Evolutionary conservation across 495 filamentous ascomycete species (phyloP), one percentile per base, ranked within the genome.

Genomic region (Recurvomyces mirabilis): DNA sequence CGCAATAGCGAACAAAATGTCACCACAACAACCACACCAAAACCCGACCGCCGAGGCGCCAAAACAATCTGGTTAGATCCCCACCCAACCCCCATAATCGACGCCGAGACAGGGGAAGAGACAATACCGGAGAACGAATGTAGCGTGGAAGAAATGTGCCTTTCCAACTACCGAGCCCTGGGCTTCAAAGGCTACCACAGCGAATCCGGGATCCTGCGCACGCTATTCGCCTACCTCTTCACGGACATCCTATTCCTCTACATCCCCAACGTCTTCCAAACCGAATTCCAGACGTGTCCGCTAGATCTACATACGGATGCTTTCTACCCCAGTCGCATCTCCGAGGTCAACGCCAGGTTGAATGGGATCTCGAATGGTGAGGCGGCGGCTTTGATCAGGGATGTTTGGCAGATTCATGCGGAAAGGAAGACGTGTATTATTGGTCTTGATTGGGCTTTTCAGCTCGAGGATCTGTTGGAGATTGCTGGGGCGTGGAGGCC

Each of bases 181-280:
- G 88, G 87, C 6, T 95, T 83, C 82, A 93, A 94, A 58, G 91
- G 91, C 12, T 94, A 88, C 57, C 91, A 98, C 63, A 76, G 77
- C 21, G 91, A 98, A 65, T 85, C 84, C 20, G 84, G 87, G 5
- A 85, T 98, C 57, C 64, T 95, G 19, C 75, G 87, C 30, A 98
- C 91, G 0, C 66, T 98, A 25, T 94, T 94, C 61, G 84, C 77
- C 19, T 87, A 87, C 53, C 74, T 98, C 17, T 94, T 98, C 66
- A 88, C 79, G 68, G 89, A 96, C 63, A 74, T 95, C 24, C 70
- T 98, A 5, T 96, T 95, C 65, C 72, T 87, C 25, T 94, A 93
- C 63, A 72, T 95, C 21, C 88, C 91, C 18, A 94, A 94, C 52
- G 89, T 96, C 50, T 98, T 96, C 65, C 87, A 96, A 58, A 98